These are phyloP conservation scores for Asparagopsis taxiformis DNA, from an alignment of 31 red algal genomes.

Conservation along the genomic window DNA sequence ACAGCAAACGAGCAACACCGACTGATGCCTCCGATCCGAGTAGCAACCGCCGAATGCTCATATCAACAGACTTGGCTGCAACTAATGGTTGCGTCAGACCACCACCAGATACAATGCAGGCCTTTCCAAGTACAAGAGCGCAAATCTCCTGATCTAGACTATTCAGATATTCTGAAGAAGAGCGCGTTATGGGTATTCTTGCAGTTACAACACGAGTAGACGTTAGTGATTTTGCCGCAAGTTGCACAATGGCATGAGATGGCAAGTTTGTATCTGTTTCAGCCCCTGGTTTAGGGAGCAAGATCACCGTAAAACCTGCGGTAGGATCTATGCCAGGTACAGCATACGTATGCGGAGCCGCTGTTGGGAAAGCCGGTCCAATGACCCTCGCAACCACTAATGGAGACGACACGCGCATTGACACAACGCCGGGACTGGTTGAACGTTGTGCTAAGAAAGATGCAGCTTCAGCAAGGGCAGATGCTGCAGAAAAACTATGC, in stretches of 20 bases:
- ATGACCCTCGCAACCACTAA: conserved; percentile 44
- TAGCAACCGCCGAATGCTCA: conserved; percentile 38
- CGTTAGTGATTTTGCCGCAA: conserved; percentile 40
- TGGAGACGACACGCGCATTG: conserved; percentile 54
- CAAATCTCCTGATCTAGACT: conserved; percentile 46
- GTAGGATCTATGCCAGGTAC: conserved; percentile 58
- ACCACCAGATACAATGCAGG: conserved; percentile 48
- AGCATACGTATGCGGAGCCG: conserved; percentile 56
- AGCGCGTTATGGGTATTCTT: conserved; percentile 39
- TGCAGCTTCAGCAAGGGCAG: conserved; percentile 64
- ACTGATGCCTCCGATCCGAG: conserved; percentile 43
- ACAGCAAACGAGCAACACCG: conserved; percentile 52
- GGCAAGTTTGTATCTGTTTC: conserved; percentile 13
- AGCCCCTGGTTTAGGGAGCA: conserved; percentile 13
- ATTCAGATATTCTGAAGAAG: conserved; percentile 15
- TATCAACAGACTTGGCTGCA: conserved; percentile 38
- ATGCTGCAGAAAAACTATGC: conserved; percentile 45
- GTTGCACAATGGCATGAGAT: conserved; percentile 51
- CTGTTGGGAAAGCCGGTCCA: conserved; percentile 59
- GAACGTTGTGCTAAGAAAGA: conserved; percentile 41
- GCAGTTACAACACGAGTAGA: conserved; percentile 47
- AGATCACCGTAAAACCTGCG: conserved; percentile 46
- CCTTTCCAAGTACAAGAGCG: conserved; percentile 65
- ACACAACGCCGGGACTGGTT: conserved; percentile 51
- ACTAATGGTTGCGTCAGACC: conserved; percentile 50